Evolutionary conservation across 768 basidiomycete species (phyloP), one percentile per base, ranked within the genome.

Genomic region (Melanogaster broomeanus): DNA sequence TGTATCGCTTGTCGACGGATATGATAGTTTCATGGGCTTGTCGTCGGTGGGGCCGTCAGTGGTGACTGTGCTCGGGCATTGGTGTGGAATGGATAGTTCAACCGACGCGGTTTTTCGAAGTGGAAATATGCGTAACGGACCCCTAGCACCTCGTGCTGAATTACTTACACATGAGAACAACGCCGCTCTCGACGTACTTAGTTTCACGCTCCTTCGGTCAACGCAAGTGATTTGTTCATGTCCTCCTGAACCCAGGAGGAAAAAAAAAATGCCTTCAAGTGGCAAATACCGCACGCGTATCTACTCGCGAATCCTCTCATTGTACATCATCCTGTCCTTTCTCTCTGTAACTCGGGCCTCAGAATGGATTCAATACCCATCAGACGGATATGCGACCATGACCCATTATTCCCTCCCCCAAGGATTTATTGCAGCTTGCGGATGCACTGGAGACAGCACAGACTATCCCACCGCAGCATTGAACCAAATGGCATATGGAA

Each of bases 401-500:
- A 90, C 88, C n/a, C 85, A 90, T 64, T 90, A 92, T 63, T 70
- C 67, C 35, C 67, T 83, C 8, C 80, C 72, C 54, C 47, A 64
- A 13, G 61, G 66, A 24, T 71, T 70, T 51, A 61, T 91, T 53
- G 87, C 88, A 22, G 75, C 86, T 1, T 92, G 90, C 61, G 91
- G 90, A 49, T 93, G 91, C 65, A 83, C 82, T 2, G 77, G 78
- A 9, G 72, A 75, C 41, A 85, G 83, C 54, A 84, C 83, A 25
- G 62, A 70, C 45, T 90, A 85, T 59, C 90, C 90, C 6, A 93
- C 90, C 2, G 90, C 85, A 10, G 90, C 90, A 9, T 68, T 93
- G 52, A 89, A 76, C 51, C 85, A 90, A 61, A 83, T 87, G 77
- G 90, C 90, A 1, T 93, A 79, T 57, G 89, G 90, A 0, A 88